These are phyloP conservation scores for Parachaetomium inaequale DNA, from an alignment of 495 filamentous ascomycete genomes.

Conservation along the genomic window DNA sequence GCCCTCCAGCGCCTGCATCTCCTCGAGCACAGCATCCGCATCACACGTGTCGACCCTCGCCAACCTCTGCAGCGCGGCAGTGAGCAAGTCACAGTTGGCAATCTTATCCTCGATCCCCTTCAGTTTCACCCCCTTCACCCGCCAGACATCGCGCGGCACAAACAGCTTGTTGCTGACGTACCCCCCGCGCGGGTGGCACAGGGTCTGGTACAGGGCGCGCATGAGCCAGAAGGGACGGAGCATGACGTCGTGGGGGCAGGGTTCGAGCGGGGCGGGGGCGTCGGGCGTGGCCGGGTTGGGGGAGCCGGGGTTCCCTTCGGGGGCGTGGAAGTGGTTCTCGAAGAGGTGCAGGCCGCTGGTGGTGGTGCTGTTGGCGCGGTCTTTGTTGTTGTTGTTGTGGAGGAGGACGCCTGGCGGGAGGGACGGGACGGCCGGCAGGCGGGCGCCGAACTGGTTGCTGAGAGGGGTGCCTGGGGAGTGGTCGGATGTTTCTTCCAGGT, in stretches of 20 bases:
- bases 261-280: constrained; percentile 75
- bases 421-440: constrained; percentile 53
- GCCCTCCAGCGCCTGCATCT: constrained; percentile 89
- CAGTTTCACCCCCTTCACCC: constrained; percentile 87
- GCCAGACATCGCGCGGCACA: constrained; percentile 88
- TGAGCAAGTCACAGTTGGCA: constrained; percentile 85
- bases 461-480: constrained; percentile 71
- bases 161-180: constrained; percentile 90
- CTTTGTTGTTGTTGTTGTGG: constrained; percentile 29
- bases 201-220: constrained; percentile 86
- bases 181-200: constrained; percentile 85
- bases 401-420: constrained; percentile 53
- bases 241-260: constrained; percentile 81
- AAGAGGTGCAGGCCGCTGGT: constrained; percentile 77
- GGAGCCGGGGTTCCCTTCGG: constrained; percentile 61
- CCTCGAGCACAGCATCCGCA: constrained; percentile 85
- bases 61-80: constrained; percentile 81
- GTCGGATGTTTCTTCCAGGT: constrained; percentile 62
- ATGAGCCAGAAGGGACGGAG: constrained; percentile 96
- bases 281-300: constrained; percentile 54
- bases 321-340: constrained; percentile 76
- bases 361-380: constrained; percentile 47
- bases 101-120: constrained; percentile 92
- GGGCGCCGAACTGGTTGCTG: constrained; percentile 53
- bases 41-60: constrained; percentile 80